Conservation (phyloP, 768 basidiomycete species). For the Rhodotorula babjevae region DNA sequence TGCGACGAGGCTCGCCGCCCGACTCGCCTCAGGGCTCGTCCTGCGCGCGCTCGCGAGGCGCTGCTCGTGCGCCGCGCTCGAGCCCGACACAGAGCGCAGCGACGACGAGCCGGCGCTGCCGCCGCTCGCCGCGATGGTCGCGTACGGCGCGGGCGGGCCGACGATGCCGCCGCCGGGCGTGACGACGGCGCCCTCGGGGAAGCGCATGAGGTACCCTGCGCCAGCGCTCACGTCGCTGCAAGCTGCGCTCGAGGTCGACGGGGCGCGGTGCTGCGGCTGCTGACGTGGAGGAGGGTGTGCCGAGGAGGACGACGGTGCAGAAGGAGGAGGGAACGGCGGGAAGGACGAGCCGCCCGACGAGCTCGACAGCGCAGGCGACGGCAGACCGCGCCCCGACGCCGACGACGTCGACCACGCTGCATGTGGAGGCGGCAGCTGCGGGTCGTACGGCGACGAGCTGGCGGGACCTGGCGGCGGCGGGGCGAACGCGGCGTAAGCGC, state of each 20-base stretch:
- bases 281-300: too few species aligned
- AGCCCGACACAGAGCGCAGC: not conserved
- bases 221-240: not conserved
- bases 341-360: constrained; percentile 12
- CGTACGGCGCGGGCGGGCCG: not conserved
- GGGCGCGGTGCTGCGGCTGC: not conserved
- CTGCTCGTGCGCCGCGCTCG: constrained; percentile 2
- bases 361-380: constrained; percentile 32
- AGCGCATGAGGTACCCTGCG: constrained; percentile 34
- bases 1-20: not conserved
- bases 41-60: not conserved
- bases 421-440: not conserved
- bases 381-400: not conserved
- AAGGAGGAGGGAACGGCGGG: not conserved
- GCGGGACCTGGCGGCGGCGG: not conserved
- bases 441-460: not conserved
- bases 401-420: not conserved
- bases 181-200: constrained; percentile 29
- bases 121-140: not conserved
- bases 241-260: not conserved
- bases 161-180: constrained; percentile 16
- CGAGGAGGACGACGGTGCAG: too few species aligned
- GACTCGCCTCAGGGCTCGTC: not conserved
- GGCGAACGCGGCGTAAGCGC: not conserved
- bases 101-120: not conserved